Conservation (phyloP, 208 protist genomes). For the Leishmania martiniquensis region DNA sequence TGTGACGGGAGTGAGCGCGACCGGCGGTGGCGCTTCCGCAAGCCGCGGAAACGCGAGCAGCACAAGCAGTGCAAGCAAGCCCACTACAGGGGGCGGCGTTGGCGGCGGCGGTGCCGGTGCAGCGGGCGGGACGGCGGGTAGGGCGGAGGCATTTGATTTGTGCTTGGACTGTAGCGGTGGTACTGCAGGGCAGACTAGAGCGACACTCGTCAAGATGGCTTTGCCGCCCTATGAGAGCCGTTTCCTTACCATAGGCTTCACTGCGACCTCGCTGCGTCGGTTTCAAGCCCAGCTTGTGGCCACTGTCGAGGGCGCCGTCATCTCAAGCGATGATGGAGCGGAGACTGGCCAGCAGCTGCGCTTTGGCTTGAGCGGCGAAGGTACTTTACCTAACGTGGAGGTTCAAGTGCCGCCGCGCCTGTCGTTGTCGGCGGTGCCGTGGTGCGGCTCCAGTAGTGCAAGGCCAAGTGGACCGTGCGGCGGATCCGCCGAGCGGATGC, state of each 20-base stretch:
- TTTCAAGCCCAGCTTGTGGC: constrained; percentile 93
- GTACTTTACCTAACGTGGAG: constrained; percentile 92
- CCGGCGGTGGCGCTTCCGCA: constrained; percentile 22
- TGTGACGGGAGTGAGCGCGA: not conserved
- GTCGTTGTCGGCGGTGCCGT: constrained; percentile 1
- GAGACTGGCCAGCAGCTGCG: constrained; percentile 43
- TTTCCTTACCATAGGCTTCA: constrained; percentile 94
- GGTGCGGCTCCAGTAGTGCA: not conserved
- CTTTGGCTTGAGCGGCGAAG: constrained; percentile 94
- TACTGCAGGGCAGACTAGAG: constrained; percentile 2
- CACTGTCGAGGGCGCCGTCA: constrained; percentile 78
- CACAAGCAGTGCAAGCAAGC: constrained; percentile 7
- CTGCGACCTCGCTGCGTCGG: constrained; percentile 71
- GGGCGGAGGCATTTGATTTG: constrained; percentile 68
- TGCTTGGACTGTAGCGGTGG: constrained; percentile 33
- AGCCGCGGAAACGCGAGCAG: constrained; percentile 23
- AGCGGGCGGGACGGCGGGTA: not conserved
- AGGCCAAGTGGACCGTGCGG: not conserved
- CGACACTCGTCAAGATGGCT: constrained; percentile 33
- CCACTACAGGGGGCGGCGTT: constrained; percentile 1
- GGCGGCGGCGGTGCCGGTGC: constrained; percentile 29
- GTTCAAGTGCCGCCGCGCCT: constrained; percentile 63
- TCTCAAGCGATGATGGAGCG: constrained; percentile 42
- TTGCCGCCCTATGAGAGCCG: constrained; percentile 96
- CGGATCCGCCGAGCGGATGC: constrained; percentile 15